A percentile compares a stretch with the other conserved stretches of the same genome.
These are phyloP conservation scores for Cyberlindnera veronae DNA, from an alignment of 805 yeast species.

Conservation along the genomic window DNA sequence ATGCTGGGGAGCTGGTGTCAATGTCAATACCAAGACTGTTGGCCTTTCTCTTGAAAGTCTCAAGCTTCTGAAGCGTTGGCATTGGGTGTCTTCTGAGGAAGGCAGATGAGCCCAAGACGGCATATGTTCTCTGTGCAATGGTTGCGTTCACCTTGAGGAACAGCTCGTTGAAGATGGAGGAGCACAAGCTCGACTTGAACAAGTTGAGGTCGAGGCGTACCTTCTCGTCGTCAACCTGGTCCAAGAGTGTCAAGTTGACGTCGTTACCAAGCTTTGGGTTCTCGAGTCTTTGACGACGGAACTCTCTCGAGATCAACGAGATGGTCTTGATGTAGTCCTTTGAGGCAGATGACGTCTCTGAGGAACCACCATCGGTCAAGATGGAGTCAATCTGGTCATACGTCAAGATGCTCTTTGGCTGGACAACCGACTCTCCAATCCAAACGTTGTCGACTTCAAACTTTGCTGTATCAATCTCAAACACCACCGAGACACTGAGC, in stretches of 20 bases:
- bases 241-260: constrained; percentile 59
- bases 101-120: constrained; percentile 75
- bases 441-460: constrained; percentile 73
- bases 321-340: constrained; percentile 63
- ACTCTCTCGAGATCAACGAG: constrained; percentile 60
- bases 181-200: constrained; percentile 56
- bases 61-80: constrained; percentile 79
- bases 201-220: constrained; percentile 70
- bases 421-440: constrained; percentile 68
- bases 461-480: constrained; percentile 69
- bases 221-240: constrained; percentile 82
- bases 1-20: constrained; percentile 70
- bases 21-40: constrained; percentile 60
- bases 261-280: constrained; percentile 45
- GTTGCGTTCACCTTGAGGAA: constrained; percentile 78
- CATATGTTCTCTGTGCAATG: constrained; percentile 75
- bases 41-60: constrained; percentile 70
- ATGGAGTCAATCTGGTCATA: constrained; percentile 56
- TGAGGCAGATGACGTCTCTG: constrained; percentile 47
- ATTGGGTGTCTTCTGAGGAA: constrained; percentile 83
- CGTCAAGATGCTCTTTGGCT: constrained; percentile 55
- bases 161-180: constrained; percentile 67
- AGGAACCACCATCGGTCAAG: constrained; percentile 29
- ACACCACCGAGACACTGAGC: constrained; percentile 73
- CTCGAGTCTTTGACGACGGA: constrained; percentile 63